Conservation (phyloP, 176 grass and related monocot genomes). For the Oryza nivara region DNA sequence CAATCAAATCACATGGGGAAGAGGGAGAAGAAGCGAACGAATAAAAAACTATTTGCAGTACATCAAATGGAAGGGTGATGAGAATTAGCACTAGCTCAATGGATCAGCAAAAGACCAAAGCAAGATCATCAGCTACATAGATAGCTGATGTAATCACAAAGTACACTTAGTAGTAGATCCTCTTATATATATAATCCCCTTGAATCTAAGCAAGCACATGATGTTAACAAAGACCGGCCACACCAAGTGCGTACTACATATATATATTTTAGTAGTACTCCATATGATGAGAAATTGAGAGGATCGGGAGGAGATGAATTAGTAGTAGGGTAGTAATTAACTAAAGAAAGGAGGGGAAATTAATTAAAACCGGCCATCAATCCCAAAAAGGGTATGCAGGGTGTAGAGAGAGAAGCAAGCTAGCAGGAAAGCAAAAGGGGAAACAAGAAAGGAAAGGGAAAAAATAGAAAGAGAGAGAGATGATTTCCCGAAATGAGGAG, state of each 20-base stretch:
- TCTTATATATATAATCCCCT: too few species aligned
- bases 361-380: background rate
- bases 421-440: too few species aligned
- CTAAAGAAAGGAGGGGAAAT: background rate
- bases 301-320: too few species aligned
- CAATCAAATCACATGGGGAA: constrained; percentile 1
- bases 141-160: too few species aligned
- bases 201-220: background rate
- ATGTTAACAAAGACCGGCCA: too few species aligned
- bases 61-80: background rate
- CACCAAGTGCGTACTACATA: background rate
- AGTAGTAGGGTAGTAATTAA: background rate
- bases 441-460: constrained; percentile 16
- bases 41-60: constrained; percentile 29
- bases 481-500: constrained; percentile 43
- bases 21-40: background rate
- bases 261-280: background rate
- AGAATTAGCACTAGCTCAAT: background rate
- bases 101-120: background rate
- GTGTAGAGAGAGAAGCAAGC: constrained; percentile 21
- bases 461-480: background rate
- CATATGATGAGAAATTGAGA: background rate
- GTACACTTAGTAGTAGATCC: too few species aligned
- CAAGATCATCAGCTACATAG: background rate
- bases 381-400: constrained; percentile 35